phyloP scores from a whole-genome alignment of 1,139 yeast species.

The Kluyveromyces sp. region DNA sequence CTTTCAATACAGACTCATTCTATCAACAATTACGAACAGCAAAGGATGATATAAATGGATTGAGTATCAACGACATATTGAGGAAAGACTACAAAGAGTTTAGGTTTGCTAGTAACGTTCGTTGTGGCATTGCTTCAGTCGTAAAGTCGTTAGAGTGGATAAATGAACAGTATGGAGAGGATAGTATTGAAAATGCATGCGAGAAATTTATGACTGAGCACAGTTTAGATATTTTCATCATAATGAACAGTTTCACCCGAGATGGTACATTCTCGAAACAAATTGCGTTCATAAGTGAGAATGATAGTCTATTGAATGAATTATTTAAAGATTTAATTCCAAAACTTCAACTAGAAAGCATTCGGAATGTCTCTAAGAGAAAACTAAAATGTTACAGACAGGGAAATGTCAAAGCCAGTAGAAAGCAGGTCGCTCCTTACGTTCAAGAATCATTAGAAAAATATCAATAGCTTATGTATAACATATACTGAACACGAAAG shows the following conservation, averaged over 20 bases:
- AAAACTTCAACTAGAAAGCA: conserved; percentile 31
- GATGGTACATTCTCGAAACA: conserved; percentile 49
- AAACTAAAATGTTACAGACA: conserved; percentile 40
- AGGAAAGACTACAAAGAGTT: conserved; percentile 82
- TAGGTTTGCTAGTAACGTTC: conserved; percentile 31
- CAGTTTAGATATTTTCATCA: conserved; percentile 44
- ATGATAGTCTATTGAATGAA: conserved; percentile 20
- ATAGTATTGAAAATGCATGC: conserved; percentile 37
- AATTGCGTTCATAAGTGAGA: conserved; percentile 35
- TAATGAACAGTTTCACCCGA: conserved; percentile 56
- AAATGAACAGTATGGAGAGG: conserved; percentile 27
- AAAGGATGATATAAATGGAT: conserved; percentile 57
- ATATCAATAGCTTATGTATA: neutral
- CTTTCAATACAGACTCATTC: conserved; percentile 21
- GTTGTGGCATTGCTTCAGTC: conserved; percentile 70
- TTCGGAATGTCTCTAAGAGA: conserved; percentile 4
- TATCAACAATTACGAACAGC: conserved; percentile 41
- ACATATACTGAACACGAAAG: neutral
- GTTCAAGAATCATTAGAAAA: conserved; percentile 18
- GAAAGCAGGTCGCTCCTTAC: conserved; percentile 80
- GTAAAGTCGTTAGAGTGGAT: conserved; percentile 63
- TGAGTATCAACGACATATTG: conserved; percentile 52
- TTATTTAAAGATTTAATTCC: conserved; percentile 31
- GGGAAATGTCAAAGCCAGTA: conserved; percentile 50
- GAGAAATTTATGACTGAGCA: conserved; percentile 33